phyloP scores from a whole-genome alignment of 169 alveolate species.

The Plasmodium relictum region DNA sequence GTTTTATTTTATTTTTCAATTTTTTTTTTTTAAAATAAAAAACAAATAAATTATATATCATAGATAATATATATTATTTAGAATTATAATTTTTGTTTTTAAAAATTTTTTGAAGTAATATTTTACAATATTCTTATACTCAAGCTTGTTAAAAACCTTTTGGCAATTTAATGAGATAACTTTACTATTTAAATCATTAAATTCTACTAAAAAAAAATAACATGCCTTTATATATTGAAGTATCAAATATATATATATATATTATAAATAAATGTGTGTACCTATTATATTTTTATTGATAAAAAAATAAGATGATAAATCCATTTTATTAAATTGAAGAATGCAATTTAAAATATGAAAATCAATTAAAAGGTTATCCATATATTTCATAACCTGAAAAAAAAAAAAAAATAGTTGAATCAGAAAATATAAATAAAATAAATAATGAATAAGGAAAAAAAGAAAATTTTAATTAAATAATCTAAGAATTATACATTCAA shows the following conservation, averaged over 20 bases:
- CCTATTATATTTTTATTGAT: slow-evolving; percentile 15
- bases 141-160: background rate
- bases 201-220: background rate
- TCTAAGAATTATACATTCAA: background rate
- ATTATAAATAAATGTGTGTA: slow-evolving; percentile 1
- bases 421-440: background rate
- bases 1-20: no score
- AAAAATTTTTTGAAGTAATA: slow-evolving; percentile 6
- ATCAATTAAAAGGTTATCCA: slow-evolving; percentile 45
- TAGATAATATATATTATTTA: background rate
- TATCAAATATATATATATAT: background rate
- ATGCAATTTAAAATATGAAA: slow-evolving; percentile 46
- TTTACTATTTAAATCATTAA: background rate
- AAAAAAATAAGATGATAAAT: slow-evolving; percentile 21
- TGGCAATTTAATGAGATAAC: background rate
- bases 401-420: background rate
- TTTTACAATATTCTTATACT: slow-evolving; percentile 3
- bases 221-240: background rate
- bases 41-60: background rate
- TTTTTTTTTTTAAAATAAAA: no score
- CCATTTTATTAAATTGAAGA: slow-evolving; percentile 3
- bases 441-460: background rate
- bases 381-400: slow-evolving; percentile 31
- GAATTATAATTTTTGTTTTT: background rate
- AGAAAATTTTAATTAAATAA: background rate